These are phyloP conservation scores for Wallemia hederae DNA, from an alignment of 1,284 basidiomycete species.

Conservation along the genomic window DNA sequence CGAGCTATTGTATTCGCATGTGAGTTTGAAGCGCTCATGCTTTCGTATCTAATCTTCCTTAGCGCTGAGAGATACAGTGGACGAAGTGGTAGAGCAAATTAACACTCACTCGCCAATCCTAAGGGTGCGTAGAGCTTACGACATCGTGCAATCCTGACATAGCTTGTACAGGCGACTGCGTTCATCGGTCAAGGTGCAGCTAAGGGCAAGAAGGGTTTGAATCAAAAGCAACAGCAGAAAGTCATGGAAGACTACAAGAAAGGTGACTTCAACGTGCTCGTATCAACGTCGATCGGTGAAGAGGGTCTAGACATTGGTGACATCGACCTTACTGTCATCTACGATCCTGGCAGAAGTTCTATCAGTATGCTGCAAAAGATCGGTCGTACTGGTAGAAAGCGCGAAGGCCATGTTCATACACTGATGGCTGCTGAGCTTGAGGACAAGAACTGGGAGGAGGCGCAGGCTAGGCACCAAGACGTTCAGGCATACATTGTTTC, in stretches of 20 bases:
- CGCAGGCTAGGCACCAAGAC: slow-evolving; percentile 57
- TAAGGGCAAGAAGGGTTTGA: slow-evolving; percentile 62
- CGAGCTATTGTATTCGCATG: slow-evolving; percentile 76
- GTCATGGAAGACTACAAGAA: slow-evolving; percentile 59
- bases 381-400: slow-evolving; percentile 80
- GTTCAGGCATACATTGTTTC: slow-evolving; percentile 69
- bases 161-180: slow-evolving; percentile 39
- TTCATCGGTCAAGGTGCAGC: slow-evolving; percentile 81
- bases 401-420: slow-evolving; percentile 65
- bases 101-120: slow-evolving; percentile 21
- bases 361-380: slow-evolving; percentile 93
- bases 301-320: slow-evolving; percentile 99
- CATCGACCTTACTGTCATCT: slow-evolving; percentile 88
- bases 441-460: slow-evolving; percentile 68
- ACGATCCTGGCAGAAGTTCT: slow-evolving; percentile 84
- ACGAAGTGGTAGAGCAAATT: slow-evolving; percentile 41
- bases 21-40: not conserved
- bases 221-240: slow-evolving; percentile 71
- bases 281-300: slow-evolving; percentile 90
- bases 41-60: not conserved
- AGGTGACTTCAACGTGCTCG: slow-evolving; percentile 68
- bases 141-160: not conserved
- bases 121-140: not conserved
- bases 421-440: slow-evolving; percentile 77
- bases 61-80: slow-evolving; percentile 36